Evolutionary conservation across 2,329 filamentous ascomycete genomes (phyloP), one percentile per base, ranked within the genome.

Genomic region (Xenosphaeropsis pyriputrescens): DNA sequence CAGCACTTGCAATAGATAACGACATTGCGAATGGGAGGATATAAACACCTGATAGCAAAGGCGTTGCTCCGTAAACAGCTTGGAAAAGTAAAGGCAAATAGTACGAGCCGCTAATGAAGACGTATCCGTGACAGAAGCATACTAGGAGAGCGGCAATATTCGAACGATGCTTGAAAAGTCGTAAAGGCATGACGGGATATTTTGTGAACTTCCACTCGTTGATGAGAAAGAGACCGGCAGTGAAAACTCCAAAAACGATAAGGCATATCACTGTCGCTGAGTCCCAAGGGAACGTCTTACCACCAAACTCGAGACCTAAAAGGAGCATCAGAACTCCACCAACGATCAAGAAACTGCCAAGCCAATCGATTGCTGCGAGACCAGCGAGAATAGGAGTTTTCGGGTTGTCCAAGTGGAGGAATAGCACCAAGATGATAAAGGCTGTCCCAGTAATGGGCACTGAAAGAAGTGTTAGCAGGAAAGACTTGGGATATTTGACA

Each of bases 271-370:
- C 53, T 6, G 39, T 50, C 4, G 47, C 44, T 9, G 52, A 55
- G 16, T 35, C 30, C 54, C 53, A 85, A 1, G 86, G 79, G 45
- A 72, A 74, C 16, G 67, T 66, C 37, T 85, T 71, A 35, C 85
- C 86, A 39, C 86, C 88, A 43, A 89, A 85, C 52, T 93, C 80
- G 9, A 94, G 71, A 1, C 85, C 88, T 32, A 94, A 74, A 4
- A 94, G 72, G 45, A 93, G 67, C 83, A 93, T 89, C 15, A 93
- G 64, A 0, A 83, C 88, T 15, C 79, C 84, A 32, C 80, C 81
- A 13, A 72, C 62, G 13, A 79, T 68, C 2, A 70, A 61, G 9
- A 79, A 38, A 2, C 70, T 74, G 1, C 81, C 82, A 5, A 61
- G 43, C 69, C 70, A 75, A 49, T 75, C 70, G 16, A 75, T 62